Conservation (phyloP, 768 basidiomycete species). For the Pulveroboletus sp. region DNA sequence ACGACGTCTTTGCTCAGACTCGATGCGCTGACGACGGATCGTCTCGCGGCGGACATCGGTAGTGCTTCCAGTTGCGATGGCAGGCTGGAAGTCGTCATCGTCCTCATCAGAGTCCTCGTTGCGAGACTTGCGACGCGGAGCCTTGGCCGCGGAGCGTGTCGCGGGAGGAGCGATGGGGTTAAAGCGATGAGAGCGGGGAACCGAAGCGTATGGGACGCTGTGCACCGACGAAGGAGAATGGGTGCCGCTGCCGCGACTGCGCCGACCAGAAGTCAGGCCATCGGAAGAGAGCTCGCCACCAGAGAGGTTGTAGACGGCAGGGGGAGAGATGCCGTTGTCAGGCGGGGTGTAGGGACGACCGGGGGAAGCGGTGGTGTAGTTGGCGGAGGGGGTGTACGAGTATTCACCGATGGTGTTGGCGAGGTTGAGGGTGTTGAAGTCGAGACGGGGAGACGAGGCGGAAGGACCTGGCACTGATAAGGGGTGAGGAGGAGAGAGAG, state of each 20-base stretch:
- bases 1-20: constrained; percentile 88
- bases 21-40: constrained; percentile 89
- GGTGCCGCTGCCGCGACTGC: constrained; percentile 70
- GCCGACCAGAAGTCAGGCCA: constrained; percentile 58
- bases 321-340: constrained; percentile 65
- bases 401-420: constrained; percentile 56
- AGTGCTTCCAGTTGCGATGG: constrained; percentile 38
- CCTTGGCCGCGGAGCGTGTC: constrained; percentile 52
- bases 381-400: constrained; percentile 51
- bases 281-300: constrained; percentile 76
- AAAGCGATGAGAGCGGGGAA: constrained; percentile 76
- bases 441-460: constrained; percentile 56
- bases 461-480: constrained; percentile 50
- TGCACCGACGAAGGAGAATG: constrained; percentile 48
- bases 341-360: constrained; percentile 71
- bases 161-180: constrained; percentile 64
- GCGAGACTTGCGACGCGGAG: constrained; percentile 42
- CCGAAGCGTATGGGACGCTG: constrained; percentile 53
- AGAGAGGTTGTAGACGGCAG: constrained; percentile 68
- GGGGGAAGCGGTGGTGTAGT: constrained; percentile 51
- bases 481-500: constrained; percentile 7
- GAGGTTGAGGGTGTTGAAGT: constrained; percentile 62
- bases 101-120: constrained; percentile 73
- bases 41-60: constrained; percentile 83
- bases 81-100: constrained; percentile 72